phyloP scores from a whole-genome alignment of 176 grass and related monocot genomes.

The Themeda triandra region DNA sequence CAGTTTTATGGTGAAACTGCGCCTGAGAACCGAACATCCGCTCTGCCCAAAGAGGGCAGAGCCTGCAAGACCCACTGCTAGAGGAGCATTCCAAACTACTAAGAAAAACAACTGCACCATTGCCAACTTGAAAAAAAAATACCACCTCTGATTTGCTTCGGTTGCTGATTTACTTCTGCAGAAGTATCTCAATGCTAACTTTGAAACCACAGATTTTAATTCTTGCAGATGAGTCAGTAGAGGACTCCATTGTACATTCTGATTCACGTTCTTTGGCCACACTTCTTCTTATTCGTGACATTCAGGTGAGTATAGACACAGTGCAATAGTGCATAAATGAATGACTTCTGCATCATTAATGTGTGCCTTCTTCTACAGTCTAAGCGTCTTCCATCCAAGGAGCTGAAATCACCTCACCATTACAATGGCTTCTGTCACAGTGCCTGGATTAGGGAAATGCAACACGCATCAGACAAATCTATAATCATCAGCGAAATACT shows the following conservation, averaged over 20 bases:
- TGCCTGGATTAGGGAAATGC: conserved; percentile 97
- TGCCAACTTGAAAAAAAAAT: neutral
- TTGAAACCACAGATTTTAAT: conserved; percentile 95
- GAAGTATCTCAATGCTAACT: conserved; percentile 40
- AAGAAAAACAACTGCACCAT: neutral
- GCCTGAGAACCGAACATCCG: neutral
- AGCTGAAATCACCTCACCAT: conserved; percentile 60
- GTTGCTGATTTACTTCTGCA: neutral
- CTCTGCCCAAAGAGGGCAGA: neutral
- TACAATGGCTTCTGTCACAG: conserved; percentile 63
- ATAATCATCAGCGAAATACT: conserved; percentile 98
- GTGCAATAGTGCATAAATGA: neutral
- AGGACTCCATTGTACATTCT: conserved; percentile 96
- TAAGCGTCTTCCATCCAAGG: conserved; percentile 86
- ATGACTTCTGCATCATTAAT: conserved; percentile 22
- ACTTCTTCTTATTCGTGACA: conserved; percentile 92
- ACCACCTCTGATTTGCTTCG: neutral
- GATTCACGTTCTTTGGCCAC: conserved; percentile 97
- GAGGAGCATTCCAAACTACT: neutral
- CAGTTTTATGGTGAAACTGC: neutral
- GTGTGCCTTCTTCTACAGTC: conserved; percentile 55
- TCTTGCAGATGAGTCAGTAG: conserved; percentile 95
- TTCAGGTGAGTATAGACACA: conserved; percentile 55
- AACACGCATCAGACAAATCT: conserved; percentile 95
- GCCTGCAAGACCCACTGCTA: neutral